Evolutionary conservation across 306 rosid genomes (phyloP).

Genomic region (Cucumis sativus): DNA sequence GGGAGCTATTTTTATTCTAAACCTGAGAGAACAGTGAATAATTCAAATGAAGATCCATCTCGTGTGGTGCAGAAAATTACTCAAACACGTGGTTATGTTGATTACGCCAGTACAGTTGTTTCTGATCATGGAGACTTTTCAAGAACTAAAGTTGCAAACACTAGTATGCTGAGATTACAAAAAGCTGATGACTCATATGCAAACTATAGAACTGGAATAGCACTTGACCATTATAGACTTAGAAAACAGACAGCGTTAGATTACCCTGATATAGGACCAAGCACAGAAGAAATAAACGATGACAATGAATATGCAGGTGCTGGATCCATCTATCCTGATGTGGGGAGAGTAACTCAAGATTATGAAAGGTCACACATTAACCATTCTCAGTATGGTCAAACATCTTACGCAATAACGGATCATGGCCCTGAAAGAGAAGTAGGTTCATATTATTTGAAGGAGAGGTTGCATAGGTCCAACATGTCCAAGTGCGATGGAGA

Average conservation of each 20-base stretch:
- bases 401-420: constrained; percentile 34
- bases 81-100: constrained; percentile 32
- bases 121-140: constrained; percentile 40
- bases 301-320: constrained; percentile 33
- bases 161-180: constrained; percentile 31
- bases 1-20: constrained; percentile 30
- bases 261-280: constrained; percentile 37
- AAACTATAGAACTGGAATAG: constrained; percentile 25
- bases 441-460: constrained; percentile 36
- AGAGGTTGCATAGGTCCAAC: constrained; percentile 37
- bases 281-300: constrained; percentile 32
- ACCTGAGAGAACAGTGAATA: constrained; percentile 27
- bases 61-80: constrained; percentile 43
- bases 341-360: constrained; percentile 39
- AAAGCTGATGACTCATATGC: constrained; percentile 27
- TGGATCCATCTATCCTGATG: constrained; percentile 28
- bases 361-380: constrained; percentile 29
- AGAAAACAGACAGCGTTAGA: constrained; percentile 29
- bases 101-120: constrained; percentile 31
- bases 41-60: constrained; percentile 33
- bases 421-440: constrained; percentile 46
- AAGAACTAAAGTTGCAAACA: constrained; percentile 26
- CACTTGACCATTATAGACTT: constrained; percentile 25
- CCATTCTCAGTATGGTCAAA: constrained; percentile 28
- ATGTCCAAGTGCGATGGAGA: constrained; percentile 34